Evolutionary conservation across 2,329 filamentous ascomycete genomes (phyloP).

Genomic region (Fusarium piperis): DNA sequence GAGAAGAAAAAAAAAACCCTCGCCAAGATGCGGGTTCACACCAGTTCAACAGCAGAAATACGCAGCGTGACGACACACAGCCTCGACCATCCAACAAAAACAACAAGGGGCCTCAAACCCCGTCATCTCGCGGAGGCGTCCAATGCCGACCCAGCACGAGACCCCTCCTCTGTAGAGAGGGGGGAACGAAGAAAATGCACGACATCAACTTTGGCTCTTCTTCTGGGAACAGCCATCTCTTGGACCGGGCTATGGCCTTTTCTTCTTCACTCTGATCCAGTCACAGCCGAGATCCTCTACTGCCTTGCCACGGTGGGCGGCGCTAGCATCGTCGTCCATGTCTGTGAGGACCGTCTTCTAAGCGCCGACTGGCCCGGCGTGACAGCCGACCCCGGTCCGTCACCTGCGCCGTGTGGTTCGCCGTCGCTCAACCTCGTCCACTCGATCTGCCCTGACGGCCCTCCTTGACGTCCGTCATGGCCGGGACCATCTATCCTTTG

Average conservation of each 20-base stretch:
- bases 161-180: slow-evolving; percentile 24
- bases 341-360: slow-evolving; percentile 39
- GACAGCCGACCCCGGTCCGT: slow-evolving; percentile 45
- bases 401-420: slow-evolving; percentile 42
- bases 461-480: not conserved
- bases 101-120: slow-evolving; percentile 30
- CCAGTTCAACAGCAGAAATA: slow-evolving; percentile 25
- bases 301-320: slow-evolving; percentile 32
- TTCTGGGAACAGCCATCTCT: slow-evolving; percentile 12
- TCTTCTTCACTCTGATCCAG: slow-evolving; percentile 30
- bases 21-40: slow-evolving; percentile 39
- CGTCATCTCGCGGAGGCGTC: slow-evolving; percentile 35
- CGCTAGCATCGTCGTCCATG: slow-evolving; percentile 36
- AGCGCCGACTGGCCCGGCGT: slow-evolving; percentile 49
- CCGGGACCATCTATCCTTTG: not conserved
- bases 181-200: slow-evolving; percentile 39
- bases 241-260: no score
- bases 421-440: slow-evolving; percentile 40
- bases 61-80: slow-evolving; percentile 42
- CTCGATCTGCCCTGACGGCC: slow-evolving; percentile 28
- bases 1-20: not conserved
- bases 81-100: slow-evolving; percentile 24
- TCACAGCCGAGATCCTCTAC: slow-evolving; percentile 3
- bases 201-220: slow-evolving; percentile 55
- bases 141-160: slow-evolving; percentile 48